A percentile compares a stretch with the other conserved stretches of the same genome.
Conservation (phyloP, 345 rosid species). For the Erucastrum elatum region DNA sequence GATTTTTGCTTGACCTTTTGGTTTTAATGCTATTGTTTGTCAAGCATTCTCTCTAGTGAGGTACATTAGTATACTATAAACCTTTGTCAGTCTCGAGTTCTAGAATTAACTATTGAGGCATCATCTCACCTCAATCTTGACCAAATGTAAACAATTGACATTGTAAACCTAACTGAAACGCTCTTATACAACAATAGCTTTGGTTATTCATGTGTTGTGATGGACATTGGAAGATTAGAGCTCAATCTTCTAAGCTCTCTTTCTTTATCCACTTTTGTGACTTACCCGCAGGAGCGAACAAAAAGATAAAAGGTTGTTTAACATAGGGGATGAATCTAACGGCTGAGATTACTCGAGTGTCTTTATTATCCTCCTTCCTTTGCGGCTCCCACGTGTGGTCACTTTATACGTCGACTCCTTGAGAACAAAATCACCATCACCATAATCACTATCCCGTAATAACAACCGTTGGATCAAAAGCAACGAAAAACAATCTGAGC, state of each 20-base stretch:
- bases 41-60: not conserved
- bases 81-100: not conserved
- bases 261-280: constrained; percentile 2
- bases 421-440: not conserved
- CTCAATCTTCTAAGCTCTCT: constrained; percentile 46
- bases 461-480: constrained; percentile 24
- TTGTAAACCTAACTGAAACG: constrained; percentile 18
- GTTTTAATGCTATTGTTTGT: not conserved
- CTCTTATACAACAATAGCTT: constrained; percentile 14
- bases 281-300: too few species aligned
- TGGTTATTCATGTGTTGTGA: constrained; percentile 35
- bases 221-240: constrained; percentile 50
- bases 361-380: not conserved
- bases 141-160: not conserved
- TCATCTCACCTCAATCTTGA: not conserved
- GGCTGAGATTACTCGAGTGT: constrained; percentile 12
- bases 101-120: not conserved
- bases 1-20: not conserved
- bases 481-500: constrained; percentile 24
- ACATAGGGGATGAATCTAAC: constrained; percentile 5
- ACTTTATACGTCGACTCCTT: not conserved
- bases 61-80: not conserved
- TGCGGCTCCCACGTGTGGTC: constrained; percentile 27
- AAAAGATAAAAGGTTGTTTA: not conserved
- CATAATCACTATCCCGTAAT: not conserved